Conservation (phyloP, 2,329 filamentous ascomycete genomes). For the Teratosphaeria zuluensis region DNA sequence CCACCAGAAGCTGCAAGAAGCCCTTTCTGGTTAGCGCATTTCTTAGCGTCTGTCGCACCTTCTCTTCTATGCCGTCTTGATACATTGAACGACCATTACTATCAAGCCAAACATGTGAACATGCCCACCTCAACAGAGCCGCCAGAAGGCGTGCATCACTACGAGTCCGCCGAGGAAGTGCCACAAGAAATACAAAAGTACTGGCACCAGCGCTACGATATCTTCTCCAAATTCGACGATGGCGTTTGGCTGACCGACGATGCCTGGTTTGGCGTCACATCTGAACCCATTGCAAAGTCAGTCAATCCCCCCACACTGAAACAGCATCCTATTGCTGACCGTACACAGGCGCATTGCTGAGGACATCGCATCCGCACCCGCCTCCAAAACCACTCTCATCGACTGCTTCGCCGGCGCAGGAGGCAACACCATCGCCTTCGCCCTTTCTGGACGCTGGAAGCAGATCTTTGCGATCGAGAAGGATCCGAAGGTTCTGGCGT, state of each 20-base stretch:
- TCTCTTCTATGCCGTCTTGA: neutral
- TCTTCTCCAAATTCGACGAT: conserved; percentile 80
- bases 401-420: conserved; percentile 89
- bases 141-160: conserved; percentile 57
- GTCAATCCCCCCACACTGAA: neutral
- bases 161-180: conserved; percentile 58
- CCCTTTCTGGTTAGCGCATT: neutral
- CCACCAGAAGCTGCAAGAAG: neutral
- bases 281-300: conserved; percentile 78
- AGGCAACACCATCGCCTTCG: conserved; percentile 92
- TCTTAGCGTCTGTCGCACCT: neutral
- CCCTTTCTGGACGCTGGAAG: conserved; percentile 66
- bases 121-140: neutral
- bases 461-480: conserved; percentile 84
- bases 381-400: conserved; percentile 57
- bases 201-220: conserved; percentile 76
- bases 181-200: conserved; percentile 85
- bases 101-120: neutral
- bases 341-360: conserved; percentile 52
- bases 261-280: conserved; percentile 95
- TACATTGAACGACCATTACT: neutral
- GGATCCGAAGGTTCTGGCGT: conserved; percentile 68
- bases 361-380: conserved; percentile 52
- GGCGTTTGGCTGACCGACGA: conserved; percentile 86
- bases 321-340: neutral